Base-by-base conservation (phyloP, 306 rosid genomes). In the Gynostemma pentaphyllum region DNA sequence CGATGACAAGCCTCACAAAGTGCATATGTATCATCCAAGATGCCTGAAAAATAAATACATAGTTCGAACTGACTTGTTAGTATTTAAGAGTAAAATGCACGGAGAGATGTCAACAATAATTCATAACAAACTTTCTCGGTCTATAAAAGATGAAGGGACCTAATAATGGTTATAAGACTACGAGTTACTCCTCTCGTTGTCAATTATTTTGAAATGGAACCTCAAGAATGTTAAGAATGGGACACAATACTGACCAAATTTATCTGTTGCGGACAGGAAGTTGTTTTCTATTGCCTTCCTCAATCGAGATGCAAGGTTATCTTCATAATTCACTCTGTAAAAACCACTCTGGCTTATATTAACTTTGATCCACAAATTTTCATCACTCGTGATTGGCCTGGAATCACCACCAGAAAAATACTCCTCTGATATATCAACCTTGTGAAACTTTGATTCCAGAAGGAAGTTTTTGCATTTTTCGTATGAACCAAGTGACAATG, bases 11-110 rank as follows among this genome's bases (percentile, higher is more conserved):
- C 79, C 78, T 66, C 74, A 63, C 86, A 80, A 67, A 82, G 81
- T 40, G 94, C 94, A 23, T 74, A 61, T 30, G 82, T 68, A 53
- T 82, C 88, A 47, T 85, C 94, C 70, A 85, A 71, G 69, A 85
- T 41, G 42, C 94, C 86, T 85, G 81, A 44, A 70, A 72, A 21
- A 16, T 28, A 54, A 54, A 13, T 30, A 23, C 15, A 30, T 13
- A 26, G 62, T 54, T 54, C 27, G n/a, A 3, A 48, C 51, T 34
- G 8, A 18, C 4, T 45, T 13, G n/a, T 16, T 32, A 55, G 46
- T 32, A 4, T 15, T 50, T 57, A 55, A 55, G 26, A 30, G 29
- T 26, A 53, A 53, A 53, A n/a, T 53, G 5, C 22, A 23, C 60
- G 7, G 16, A 52, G 21, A 6, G 26, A 52, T 52, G 39, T 27